Evolutionary conservation across 257 asterid species (phyloP).

Genomic region (Nicotiana paniculata): DNA sequence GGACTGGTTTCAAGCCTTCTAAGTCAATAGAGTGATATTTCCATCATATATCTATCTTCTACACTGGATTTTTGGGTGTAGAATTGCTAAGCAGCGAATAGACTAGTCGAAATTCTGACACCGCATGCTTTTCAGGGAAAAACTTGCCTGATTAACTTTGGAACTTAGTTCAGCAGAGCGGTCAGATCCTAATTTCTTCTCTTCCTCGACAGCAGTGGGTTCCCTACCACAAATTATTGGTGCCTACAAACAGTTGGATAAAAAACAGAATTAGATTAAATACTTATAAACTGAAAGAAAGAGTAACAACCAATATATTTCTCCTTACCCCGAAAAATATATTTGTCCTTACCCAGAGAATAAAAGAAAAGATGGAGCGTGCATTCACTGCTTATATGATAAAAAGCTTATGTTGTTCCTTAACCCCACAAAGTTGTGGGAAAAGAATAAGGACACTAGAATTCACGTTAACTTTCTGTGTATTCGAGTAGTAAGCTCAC

Average conservation of each 20-base stretch:
- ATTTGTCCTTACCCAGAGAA: background rate
- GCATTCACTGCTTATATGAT: background rate
- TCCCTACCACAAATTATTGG: constrained; percentile 94
- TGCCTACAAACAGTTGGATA: constrained; percentile 33
- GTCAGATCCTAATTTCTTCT: constrained; percentile 75
- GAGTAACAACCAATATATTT: background rate
- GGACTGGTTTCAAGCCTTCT: background rate
- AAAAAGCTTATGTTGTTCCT: background rate
- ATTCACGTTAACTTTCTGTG: background rate
- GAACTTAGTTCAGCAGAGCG: constrained; percentile 85
- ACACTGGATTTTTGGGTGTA: background rate
- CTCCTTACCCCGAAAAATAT: background rate
- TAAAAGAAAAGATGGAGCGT: background rate
- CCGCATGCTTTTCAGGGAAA: background rate
- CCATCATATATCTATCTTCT: background rate
- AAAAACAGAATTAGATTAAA: constrained; percentile 11
- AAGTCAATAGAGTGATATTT: background rate
- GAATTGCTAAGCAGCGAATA: background rate
- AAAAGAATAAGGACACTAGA: background rate
- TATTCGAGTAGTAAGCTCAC: constrained; percentile 32
- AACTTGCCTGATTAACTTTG: constrained; percentile 78
- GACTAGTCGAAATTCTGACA: background rate
- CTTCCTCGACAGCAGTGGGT: constrained; percentile 79
- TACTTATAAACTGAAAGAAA: background rate
- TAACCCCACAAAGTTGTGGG: background rate